Percentiles rank a stretch among this genome's conserved stretches.
Evolutionary conservation across 257 asterid genomes (phyloP).

Genomic region (Solanum etuberosum): DNA sequence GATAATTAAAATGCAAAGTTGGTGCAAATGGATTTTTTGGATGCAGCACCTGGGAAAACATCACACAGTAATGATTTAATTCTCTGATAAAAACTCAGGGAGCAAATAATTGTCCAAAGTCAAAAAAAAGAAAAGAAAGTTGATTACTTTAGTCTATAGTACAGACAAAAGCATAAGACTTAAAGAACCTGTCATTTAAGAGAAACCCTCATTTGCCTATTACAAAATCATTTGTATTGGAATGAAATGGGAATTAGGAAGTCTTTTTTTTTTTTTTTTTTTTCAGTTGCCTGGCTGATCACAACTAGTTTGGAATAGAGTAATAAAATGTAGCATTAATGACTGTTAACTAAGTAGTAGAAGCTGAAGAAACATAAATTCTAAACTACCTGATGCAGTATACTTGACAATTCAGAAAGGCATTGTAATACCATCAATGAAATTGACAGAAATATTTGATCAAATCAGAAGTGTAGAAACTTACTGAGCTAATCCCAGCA

Average conservation of each 20-base stretch:
- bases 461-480: background rate
- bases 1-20: constrained; percentile 88
- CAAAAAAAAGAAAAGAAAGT: background rate
- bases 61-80: background rate
- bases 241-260: too few relatives aligned
- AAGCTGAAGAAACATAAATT: background rate
- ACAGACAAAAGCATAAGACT: background rate
- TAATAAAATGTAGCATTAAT: background rate
- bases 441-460: background rate
- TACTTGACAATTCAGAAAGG: background rate
- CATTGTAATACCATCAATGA: background rate
- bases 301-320: background rate
- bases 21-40: constrained; percentile 98
- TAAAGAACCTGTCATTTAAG: background rate
- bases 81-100: background rate
- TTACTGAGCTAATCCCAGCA: constrained; percentile 93
- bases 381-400: rapidly evolving
- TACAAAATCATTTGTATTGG: background rate
- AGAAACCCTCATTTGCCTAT: background rate
- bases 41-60: constrained; percentile 64
- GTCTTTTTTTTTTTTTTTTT: too few relatives aligned
- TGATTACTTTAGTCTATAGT: background rate
- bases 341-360: background rate
- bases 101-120: background rate
- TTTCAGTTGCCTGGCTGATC: background rate